These are phyloP conservation scores for Taphrina confusa DNA, from an alignment of 1,139 yeast species.

Conservation along the genomic window DNA sequence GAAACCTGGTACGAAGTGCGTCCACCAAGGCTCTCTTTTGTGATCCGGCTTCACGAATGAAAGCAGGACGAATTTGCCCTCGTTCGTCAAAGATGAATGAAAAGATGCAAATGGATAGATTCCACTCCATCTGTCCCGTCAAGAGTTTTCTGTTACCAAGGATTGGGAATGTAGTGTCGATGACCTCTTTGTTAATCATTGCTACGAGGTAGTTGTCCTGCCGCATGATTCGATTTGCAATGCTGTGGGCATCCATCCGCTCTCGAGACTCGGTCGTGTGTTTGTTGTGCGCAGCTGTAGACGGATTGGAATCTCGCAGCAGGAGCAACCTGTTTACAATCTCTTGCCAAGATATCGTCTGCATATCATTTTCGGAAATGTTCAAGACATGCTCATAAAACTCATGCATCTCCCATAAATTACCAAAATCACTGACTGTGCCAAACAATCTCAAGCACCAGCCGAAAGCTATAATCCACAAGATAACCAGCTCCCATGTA, in stretches of 20 bases:
- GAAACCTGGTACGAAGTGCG: slow-evolving; percentile 70
- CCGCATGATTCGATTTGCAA: slow-evolving; percentile 94
- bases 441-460: slow-evolving; percentile 64
- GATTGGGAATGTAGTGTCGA: slow-evolving; percentile 63
- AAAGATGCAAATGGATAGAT: slow-evolving; percentile 78
- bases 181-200: slow-evolving; percentile 71
- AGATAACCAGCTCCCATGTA: slow-evolving; percentile 54
- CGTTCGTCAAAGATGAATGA: slow-evolving; percentile 80
- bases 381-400: slow-evolving; percentile 58
- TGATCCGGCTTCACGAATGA: slow-evolving; percentile 60
- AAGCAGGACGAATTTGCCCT: slow-evolving; percentile 77
- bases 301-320: slow-evolving; percentile 76
- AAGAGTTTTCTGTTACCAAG: slow-evolving; percentile 49
- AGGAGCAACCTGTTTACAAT: slow-evolving; percentile 76
- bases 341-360: slow-evolving; percentile 90
- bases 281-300: slow-evolving; percentile 52
- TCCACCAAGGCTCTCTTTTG: slow-evolving; percentile 67
- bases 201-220: slow-evolving; percentile 92
- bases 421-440: slow-evolving; percentile 52
- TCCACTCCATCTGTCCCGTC: slow-evolving; percentile 93
- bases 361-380: slow-evolving; percentile 67
- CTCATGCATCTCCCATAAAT: slow-evolving; percentile 62
- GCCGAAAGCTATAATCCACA: slow-evolving; percentile 63
- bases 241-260: slow-evolving; percentile 84
- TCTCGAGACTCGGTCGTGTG: slow-evolving; percentile 62